Evolutionary conservation across 495 filamentous ascomycete species (phyloP), one percentile per base, ranked within the genome.

Genomic region (Bacidia rubella): DNA sequence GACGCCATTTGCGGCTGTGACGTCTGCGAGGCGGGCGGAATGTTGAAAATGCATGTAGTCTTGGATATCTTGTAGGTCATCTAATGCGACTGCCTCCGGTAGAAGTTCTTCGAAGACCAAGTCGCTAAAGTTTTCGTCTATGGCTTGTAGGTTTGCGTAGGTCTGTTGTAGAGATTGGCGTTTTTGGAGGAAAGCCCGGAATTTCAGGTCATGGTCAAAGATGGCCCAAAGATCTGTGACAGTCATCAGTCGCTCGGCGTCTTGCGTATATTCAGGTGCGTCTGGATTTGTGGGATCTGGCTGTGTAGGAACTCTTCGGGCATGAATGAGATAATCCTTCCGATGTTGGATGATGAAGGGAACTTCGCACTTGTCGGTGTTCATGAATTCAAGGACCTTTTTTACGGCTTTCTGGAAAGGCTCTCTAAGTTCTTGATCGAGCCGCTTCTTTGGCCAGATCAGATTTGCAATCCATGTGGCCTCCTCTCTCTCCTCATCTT

Each of bases 331-430:
- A 65, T 97, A 97, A 64, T 98, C 92, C 65, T 94, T 90, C 35
- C 93, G 86, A 59, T 98, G 90, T 62, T 97, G 93, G 66, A 95
- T 96, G 57, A 98, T 89, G 63, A 92, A 98, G 0, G 92, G 90
- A 2, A 96, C 89, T 62, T 98, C 92, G 63, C 84, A 86, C 51
- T 93, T 85, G 55, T 96, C 89, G 5, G 87, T 78, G 39, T 90
- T 83, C 61, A 98, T 83, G 57, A 97, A 95, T 59, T 95, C 87
- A 52, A 98, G 73, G n/a, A 96, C 87, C 65, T 93, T 93, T 50
- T 79, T 79, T 46, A 97, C 82, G 1, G 93, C 83, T 56, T 84
- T 82, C 60, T 85, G 82, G 65, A 98, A 95, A 0, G 87, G 87
- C 39, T 81, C 77, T 20, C 81, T 78, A 43, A 95, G 72, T 49